A percentile compares a stretch with the other conserved stretches of the same genome.
phyloP scores from a whole-genome alignment of 2,329 filamentous ascomycete genomes.

The Neofusicoccum kwambonambiense region DNA sequence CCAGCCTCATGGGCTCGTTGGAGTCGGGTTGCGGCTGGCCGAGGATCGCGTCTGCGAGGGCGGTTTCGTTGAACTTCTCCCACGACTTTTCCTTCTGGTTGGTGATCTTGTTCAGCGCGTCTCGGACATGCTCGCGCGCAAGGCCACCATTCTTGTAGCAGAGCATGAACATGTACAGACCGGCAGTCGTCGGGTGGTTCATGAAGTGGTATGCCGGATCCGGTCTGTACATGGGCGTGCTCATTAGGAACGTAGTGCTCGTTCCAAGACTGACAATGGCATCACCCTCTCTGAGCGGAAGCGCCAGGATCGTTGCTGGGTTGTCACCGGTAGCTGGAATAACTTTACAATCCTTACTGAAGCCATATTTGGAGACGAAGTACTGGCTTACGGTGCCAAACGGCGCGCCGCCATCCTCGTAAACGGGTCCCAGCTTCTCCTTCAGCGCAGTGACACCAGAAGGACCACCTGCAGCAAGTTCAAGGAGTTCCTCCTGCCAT shows the following conservation, averaged over 20 bases:
- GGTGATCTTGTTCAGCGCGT: slow-evolving; percentile 64
- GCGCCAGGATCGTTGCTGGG: slow-evolving; percentile 86
- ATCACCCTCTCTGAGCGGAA: slow-evolving; percentile 83
- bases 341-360: slow-evolving; percentile 71
- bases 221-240: slow-evolving; percentile 84
- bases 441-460: slow-evolving; percentile 65
- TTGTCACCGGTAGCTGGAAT: slow-evolving; percentile 94
- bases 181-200: slow-evolving; percentile 89
- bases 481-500: slow-evolving; percentile 75
- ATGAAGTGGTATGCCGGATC: slow-evolving; percentile 95
- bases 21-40: slow-evolving; percentile 52
- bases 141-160: slow-evolving; percentile 99
- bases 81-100: slow-evolving; percentile 59
- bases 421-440: slow-evolving; percentile 76
- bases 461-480: slow-evolving; percentile 69
- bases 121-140: slow-evolving; percentile 84
- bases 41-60: slow-evolving; percentile 67
- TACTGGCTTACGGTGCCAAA: slow-evolving; percentile 76
- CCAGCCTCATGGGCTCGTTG: slow-evolving; percentile 70
- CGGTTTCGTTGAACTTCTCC: slow-evolving; percentile 75
- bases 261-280: slow-evolving; percentile 95
- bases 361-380: slow-evolving; percentile 76
- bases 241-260: slow-evolving; percentile 96
- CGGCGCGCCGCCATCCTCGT: slow-evolving; percentile 74
- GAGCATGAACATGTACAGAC: slow-evolving; percentile 99